Evolutionary conservation across 2,329 filamentous ascomycete species (phyloP).

Genomic region (Lachnellula arida): DNA sequence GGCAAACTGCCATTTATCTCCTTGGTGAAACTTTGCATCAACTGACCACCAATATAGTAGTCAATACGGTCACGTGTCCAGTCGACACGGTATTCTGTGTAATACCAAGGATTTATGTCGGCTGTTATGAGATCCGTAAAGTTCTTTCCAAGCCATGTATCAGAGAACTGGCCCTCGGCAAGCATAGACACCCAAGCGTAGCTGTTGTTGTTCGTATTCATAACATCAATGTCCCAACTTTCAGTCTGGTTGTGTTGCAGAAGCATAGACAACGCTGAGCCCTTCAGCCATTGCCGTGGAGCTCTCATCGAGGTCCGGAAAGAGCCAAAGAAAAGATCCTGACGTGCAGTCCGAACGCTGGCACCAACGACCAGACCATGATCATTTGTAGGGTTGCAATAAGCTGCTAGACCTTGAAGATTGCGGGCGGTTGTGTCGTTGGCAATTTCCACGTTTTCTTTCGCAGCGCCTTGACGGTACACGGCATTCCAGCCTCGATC

Average conservation of each 20-base stretch:
- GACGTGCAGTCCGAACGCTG: slow-evolving; percentile 27
- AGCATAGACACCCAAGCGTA: slow-evolving; percentile 38
- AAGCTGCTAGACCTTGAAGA: slow-evolving; percentile 5
- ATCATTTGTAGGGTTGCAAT: slow-evolving; percentile 8
- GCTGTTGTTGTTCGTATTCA: slow-evolving; percentile 39
- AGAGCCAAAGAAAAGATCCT: slow-evolving; percentile 44
- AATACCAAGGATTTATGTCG: slow-evolving; percentile 37
- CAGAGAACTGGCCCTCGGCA: slow-evolving; percentile 36
- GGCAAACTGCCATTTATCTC: slow-evolving; percentile 32
- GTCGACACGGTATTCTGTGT: slow-evolving; percentile 42
- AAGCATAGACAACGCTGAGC: slow-evolving; percentile 43
- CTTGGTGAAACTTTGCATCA: slow-evolving; percentile 32
- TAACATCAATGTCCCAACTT: slow-evolving; percentile 39
- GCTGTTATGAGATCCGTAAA: slow-evolving; percentile 9
- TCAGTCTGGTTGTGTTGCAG: slow-evolving; percentile 42
- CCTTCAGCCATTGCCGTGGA: slow-evolving; percentile 33
- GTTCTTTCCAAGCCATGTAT: slow-evolving; percentile 31
- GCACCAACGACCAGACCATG: slow-evolving; percentile 28
- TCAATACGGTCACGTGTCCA: slow-evolving; percentile 41
- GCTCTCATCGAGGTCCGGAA: slow-evolving; percentile 41
- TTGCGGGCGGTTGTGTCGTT: slow-evolving; percentile 19
- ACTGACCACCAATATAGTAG: slow-evolving; percentile 38
- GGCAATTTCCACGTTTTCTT: slow-evolving; percentile 35
- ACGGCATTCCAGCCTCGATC: slow-evolving; percentile 43
- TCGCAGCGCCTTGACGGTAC: slow-evolving; percentile 40